Base-by-base conservation (phyloP, 768 basidiomycete genomes). In the Leccinum boreale region DNA sequence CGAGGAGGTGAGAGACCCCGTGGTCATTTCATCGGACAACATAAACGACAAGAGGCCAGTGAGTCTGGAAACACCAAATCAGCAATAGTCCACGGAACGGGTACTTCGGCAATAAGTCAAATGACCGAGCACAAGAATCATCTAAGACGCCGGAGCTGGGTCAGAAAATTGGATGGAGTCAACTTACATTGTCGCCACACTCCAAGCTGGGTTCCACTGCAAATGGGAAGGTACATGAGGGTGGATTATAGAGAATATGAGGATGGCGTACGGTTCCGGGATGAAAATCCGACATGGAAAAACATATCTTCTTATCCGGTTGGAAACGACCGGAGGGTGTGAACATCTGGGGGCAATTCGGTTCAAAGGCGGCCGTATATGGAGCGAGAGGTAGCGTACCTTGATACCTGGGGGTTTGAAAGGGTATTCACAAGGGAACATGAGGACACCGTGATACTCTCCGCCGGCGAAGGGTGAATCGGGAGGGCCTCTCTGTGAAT, bases 361-460 rank as follows among this genome's bases (percentile, higher is more conserved):
- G 50, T 63, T 58, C n/a, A 44, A 55, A 19, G 53, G 49, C 31
- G 50, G 17, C 53, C 56, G 49, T 55, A 59, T 23, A 33, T 9
- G 36, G 39, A 49, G 59, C 15, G 31, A 24, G 17, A 15, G 17
- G n/a, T 31, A 6, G 26, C 64, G 78, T 21, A 93, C 91, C 84
- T 96, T 96, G 77, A 98, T 94, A 55, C 94, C 94, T 53, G 94
- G 95, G 0, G 94, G 94, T 72, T 94, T 96, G 79, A 97, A 96
- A 3, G 92, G 92, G 72, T 98, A 98, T 75, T 98, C 95, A 12
- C 90, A 77, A 3, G 95, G 94, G 68, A 98, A 98, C 39, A 93
- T 77, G 54, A 98, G 85, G 19, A 93, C 81, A 1, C 95, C 96
- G 62, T 96, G 92, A 70, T 94, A 98, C 72, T 99, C 96, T 67